Evolutionary conservation across 2,329 filamentous ascomycete genomes (phyloP).

Genomic region (Epichloe gansuensis): DNA sequence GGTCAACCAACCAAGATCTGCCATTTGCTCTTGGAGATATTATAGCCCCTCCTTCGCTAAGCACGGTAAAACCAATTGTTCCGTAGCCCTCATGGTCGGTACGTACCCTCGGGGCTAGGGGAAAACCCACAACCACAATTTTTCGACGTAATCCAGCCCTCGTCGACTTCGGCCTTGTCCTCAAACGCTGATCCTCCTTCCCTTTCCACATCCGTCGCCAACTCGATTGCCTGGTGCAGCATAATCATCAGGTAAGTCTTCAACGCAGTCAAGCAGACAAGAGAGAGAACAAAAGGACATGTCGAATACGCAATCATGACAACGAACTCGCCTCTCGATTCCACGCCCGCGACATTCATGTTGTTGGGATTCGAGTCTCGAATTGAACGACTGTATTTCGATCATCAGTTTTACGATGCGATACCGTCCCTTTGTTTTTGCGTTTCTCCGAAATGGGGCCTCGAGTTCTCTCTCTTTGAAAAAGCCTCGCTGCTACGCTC

Average conservation of each 20-base stretch:
- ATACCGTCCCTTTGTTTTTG: not conserved
- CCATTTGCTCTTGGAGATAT: too few relatives aligned
- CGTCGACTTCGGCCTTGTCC: constrained; percentile 14
- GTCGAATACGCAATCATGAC: not conserved
- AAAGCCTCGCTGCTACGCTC: not conserved
- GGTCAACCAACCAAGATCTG: not conserved
- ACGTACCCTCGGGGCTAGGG: constrained; percentile 24
- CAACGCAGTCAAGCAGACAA: not conserved
- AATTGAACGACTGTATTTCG: not conserved
- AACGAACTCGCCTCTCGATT: not conserved
- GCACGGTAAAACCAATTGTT: constrained; percentile 13
- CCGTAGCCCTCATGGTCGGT: constrained; percentile 17
- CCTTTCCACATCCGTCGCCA: constrained; percentile 24
- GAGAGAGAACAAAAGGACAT: not conserved
- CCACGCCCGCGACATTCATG: not conserved
- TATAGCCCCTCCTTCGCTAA: constrained; percentile 3
- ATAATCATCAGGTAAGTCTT: constrained; percentile 35
- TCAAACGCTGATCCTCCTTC: constrained; percentile 23
- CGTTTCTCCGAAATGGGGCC: not conserved
- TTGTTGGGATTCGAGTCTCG: not conserved
- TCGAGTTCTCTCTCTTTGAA: not conserved
- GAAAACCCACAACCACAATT: constrained; percentile 30
- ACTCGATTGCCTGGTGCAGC: constrained; percentile 37
- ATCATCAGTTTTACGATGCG: not conserved
- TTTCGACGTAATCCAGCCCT: constrained; percentile 22